These are phyloP conservation scores for Xylariomycetidae sp. DNA, from an alignment of 2,329 filamentous ascomycete genomes.

Conservation along the genomic window DNA sequence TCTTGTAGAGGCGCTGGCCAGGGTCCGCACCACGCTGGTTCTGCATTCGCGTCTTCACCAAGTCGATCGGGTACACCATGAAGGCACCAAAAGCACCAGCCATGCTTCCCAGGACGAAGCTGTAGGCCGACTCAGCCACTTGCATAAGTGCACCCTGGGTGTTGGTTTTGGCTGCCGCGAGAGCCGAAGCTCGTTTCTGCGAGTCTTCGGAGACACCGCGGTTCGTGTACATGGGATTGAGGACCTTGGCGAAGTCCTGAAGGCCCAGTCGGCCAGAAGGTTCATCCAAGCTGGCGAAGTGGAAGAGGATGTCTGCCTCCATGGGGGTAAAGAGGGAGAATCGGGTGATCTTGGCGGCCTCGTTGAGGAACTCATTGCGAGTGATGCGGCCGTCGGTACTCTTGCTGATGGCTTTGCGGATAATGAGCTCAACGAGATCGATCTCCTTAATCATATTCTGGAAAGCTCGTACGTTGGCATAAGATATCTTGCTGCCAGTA, in stretches of 20 bases:
- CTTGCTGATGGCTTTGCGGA: constrained; percentile 78
- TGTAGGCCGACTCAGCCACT: constrained; percentile 73
- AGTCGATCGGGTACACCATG: constrained; percentile 98
- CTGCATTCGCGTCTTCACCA: constrained; percentile 98
- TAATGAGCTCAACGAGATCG: constrained; percentile 91
- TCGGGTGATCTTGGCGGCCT: constrained; percentile 82
- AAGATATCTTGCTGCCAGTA: constrained; percentile 86
- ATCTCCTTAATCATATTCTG: constrained; percentile 98
- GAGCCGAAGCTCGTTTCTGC: constrained; percentile 18
- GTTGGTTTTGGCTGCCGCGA: constrained; percentile 44
- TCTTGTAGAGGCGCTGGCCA: constrained; percentile 89
- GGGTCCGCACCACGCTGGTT: constrained; percentile 83
- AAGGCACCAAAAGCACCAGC: constrained; percentile 97
- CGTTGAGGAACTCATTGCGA: constrained; percentile 86
- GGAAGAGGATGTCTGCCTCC: constrained; percentile 98
- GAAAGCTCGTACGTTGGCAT: constrained; percentile 95
- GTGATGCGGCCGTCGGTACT: constrained; percentile 90
- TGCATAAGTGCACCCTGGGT: constrained; percentile 54
- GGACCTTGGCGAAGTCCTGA: constrained; percentile 85
- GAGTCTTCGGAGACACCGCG: constrained; percentile 48
- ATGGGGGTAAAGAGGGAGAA: constrained; percentile 97
- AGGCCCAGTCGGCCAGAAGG: constrained; percentile 79
- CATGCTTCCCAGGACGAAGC: constrained; percentile 82
- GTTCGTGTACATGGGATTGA: constrained; percentile 86
- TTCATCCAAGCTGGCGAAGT: constrained; percentile 90